These are phyloP conservation scores for Leccinum longicurvipes DNA, from an alignment of 768 basidiomycete genomes.

Conservation along the genomic window DNA sequence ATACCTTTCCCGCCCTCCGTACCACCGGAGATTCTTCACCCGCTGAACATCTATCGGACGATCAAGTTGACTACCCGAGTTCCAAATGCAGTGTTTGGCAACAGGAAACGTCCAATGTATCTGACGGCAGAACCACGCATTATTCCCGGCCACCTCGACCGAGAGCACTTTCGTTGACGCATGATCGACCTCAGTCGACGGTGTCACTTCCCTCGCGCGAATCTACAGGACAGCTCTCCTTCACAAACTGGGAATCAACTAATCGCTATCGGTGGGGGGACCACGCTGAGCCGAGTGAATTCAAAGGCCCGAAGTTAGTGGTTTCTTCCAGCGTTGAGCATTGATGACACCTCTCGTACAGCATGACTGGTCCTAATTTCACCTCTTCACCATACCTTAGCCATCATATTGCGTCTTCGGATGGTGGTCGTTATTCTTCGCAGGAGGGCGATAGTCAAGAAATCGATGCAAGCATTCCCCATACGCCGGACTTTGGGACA, in stretches of 20 bases:
- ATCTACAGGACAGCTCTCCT: constrained; percentile 29
- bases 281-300: constrained; percentile 11
- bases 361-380: constrained; percentile 9
- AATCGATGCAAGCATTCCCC: constrained; percentile 34
- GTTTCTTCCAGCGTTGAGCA: background rate
- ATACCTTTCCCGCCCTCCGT: constrained; percentile 13
- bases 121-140: constrained; percentile 1
- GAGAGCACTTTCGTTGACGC: constrained; percentile 30
- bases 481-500: constrained; percentile 44
- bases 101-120: constrained; percentile 1
- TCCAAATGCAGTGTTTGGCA: constrained; percentile 15
- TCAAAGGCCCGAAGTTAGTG: constrained; percentile 15
- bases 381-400: constrained; percentile 13
- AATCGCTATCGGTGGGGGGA: constrained; percentile 22
- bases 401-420: constrained; percentile 14
- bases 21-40: background rate
- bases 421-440: constrained; percentile 13
- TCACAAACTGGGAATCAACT: constrained; percentile 25
- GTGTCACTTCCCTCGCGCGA: constrained; percentile 22
- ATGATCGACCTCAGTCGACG: constrained; percentile 19
- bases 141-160: constrained; percentile 19
- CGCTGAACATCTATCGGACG: background rate
- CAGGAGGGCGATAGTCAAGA: constrained; percentile 34
- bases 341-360: constrained; percentile 10
- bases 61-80: background rate